These are phyloP conservation scores for Calonectria fujianensis DNA, from an alignment of 2,329 filamentous ascomycete genomes.

Conservation along the genomic window DNA sequence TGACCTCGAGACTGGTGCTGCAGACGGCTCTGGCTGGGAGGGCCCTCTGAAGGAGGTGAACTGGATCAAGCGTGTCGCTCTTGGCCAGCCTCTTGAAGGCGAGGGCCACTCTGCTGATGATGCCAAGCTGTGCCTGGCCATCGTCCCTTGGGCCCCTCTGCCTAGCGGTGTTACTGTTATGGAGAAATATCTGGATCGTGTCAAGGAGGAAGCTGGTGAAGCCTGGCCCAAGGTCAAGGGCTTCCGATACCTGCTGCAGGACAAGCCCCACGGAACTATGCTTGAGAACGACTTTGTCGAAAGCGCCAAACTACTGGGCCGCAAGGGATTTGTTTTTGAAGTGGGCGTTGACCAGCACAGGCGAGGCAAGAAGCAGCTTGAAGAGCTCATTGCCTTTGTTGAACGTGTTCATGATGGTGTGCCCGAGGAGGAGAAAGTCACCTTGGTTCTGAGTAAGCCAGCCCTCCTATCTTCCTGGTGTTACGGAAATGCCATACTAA, in stretches of 20 bases:
- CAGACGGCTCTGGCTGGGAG: slow-evolving; percentile 76
- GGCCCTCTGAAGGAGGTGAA: slow-evolving; percentile 83
- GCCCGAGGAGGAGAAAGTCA: slow-evolving; percentile 75
- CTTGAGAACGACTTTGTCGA: slow-evolving; percentile 79
- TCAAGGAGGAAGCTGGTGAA: slow-evolving; percentile 76
- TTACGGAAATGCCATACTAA: slow-evolving; percentile 36
- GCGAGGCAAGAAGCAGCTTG: slow-evolving; percentile 84
- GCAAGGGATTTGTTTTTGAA: slow-evolving; percentile 83
- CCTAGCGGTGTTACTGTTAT: slow-evolving; percentile 77
- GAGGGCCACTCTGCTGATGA: slow-evolving; percentile 72
- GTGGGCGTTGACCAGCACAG: slow-evolving; percentile 87
- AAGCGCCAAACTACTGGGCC: slow-evolving; percentile 78
- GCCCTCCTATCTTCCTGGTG: not conserved
- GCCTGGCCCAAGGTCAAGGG: slow-evolving; percentile 83
- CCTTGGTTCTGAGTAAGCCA: slow-evolving; percentile 82
- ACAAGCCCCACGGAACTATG: slow-evolving; percentile 81
- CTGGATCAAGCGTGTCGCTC: slow-evolving; percentile 80
- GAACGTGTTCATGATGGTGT: slow-evolving; percentile 78
- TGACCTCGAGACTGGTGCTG: slow-evolving; percentile 68
- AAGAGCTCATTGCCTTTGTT: slow-evolving; percentile 83
- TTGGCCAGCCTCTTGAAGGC: slow-evolving; percentile 73
- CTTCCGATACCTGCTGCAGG: slow-evolving; percentile 89
- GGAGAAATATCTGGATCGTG: slow-evolving; percentile 78
- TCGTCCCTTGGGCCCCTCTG: slow-evolving; percentile 92
- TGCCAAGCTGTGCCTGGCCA: slow-evolving; percentile 76